These are phyloP conservation scores for Nakazawaea laoshanensis DNA, from an alignment of 805 yeast species.

Conservation along the genomic window DNA sequence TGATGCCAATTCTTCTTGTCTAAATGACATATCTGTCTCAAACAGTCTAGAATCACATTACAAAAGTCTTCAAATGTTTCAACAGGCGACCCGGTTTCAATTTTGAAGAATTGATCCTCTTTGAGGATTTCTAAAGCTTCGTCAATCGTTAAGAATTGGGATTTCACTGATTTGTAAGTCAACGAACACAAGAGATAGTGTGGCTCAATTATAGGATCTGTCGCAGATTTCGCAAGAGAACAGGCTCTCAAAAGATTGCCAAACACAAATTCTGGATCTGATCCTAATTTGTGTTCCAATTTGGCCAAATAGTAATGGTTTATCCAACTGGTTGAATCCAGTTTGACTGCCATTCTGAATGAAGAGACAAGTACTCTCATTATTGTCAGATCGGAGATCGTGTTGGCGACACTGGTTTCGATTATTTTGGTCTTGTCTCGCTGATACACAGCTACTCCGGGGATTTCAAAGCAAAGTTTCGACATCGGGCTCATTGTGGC, in stretches of 20 bases:
- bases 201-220: constrained; percentile 67
- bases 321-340: constrained; percentile 49
- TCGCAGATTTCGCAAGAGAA: constrained; percentile 25
- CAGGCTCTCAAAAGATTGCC: constrained; percentile 37
- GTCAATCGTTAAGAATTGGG: constrained; percentile 22
- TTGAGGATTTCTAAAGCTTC: constrained; percentile 32
- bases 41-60: constrained; percentile 30
- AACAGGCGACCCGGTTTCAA: too few species aligned
- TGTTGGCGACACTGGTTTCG: constrained; percentile 5
- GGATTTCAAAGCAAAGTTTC: constrained; percentile 44
- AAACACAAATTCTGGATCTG: constrained; percentile 24
- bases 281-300: constrained; percentile 19
- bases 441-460: constrained; percentile 26
- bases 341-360: constrained; percentile 36
- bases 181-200: constrained; percentile 58
- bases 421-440: constrained; percentile 18
- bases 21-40: constrained; percentile 37
- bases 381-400: constrained; percentile 16
- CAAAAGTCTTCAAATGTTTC: constrained; percentile 29
- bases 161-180: constrained; percentile 45
- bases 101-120: constrained; percentile 24
- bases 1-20: constrained; percentile 94
- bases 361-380: constrained; percentile 32
- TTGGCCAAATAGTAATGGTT: constrained; percentile 51
- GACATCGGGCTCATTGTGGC: constrained; percentile 59